Percentiles rank a stretch among this genome's conserved stretches.
Conservation (phyloP, 1,284 basidiomycete genomes). For the Gomphus sp. region DNA sequence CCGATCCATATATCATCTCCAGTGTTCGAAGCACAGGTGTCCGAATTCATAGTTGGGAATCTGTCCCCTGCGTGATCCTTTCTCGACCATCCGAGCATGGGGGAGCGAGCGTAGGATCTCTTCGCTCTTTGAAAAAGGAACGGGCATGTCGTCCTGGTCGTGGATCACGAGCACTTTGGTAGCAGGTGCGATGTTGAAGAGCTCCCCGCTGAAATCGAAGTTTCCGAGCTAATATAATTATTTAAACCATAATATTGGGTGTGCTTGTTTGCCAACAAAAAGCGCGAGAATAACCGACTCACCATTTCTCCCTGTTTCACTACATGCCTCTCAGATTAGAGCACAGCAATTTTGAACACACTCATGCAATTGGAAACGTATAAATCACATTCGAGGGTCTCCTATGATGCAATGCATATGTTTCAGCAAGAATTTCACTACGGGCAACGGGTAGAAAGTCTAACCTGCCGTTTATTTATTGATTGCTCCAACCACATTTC, state of each 20-base stretch:
- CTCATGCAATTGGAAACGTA: neutral
- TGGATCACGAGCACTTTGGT: slow-evolving; percentile 32
- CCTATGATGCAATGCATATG: neutral
- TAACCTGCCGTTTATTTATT: slow-evolving; percentile 23
- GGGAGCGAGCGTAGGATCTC: slow-evolving; percentile 26
- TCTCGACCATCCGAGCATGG: slow-evolving; percentile 25
- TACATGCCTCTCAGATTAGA: neutral
- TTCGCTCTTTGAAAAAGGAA: slow-evolving; percentile 27
- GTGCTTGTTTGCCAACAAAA: neutral
- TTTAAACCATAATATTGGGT: neutral
- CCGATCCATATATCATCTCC: slow-evolving; percentile 30
- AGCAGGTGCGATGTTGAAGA: slow-evolving; percentile 11
- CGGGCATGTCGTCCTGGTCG: slow-evolving; percentile 29
- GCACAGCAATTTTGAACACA: neutral
- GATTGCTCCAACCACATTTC: slow-evolving; percentile 22
- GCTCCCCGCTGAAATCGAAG: slow-evolving; percentile 6
- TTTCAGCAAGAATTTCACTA: neutral
- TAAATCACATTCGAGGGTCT: slow-evolving; percentile 8
- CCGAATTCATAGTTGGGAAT: slow-evolving; percentile 31
- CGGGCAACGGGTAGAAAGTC: slow-evolving; percentile 8
- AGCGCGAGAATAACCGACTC: neutral
- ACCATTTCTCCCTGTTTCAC: slow-evolving; percentile 11
- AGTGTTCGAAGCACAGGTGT: slow-evolving; percentile 37
- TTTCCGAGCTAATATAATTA: neutral
- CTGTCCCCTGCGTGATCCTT: slow-evolving; percentile 27